A percentile compares a stretch with the other conserved stretches of the same genome.
phyloP scores from a whole-genome alignment of 192 early-diverging fungal species.

The Podila epigama region DNA sequence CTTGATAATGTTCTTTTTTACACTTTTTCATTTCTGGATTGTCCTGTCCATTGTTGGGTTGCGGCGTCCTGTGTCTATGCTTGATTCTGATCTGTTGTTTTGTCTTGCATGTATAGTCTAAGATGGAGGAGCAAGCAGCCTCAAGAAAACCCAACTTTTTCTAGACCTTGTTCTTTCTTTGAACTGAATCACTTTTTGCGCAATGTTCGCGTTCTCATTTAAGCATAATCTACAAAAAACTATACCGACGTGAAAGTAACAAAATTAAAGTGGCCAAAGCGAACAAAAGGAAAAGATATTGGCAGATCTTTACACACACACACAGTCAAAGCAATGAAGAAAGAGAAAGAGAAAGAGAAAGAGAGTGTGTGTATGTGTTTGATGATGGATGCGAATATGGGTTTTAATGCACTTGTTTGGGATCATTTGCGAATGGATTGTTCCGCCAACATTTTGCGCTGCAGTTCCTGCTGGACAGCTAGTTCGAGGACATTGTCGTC shows the following conservation, averaged over 20 bases:
- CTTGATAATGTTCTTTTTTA: neutral
- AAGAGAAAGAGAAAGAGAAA: neutral
- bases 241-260: too few relatives aligned
- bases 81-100: neutral
- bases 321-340: neutral
- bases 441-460: conserved; percentile 43
- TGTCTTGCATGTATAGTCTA: conserved; percentile 16
- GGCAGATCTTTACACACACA: neutral
- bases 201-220: too few relatives aligned
- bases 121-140: conserved; percentile 27
- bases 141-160: conserved; percentile 34
- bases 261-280: too few relatives aligned
- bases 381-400: neutral
- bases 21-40: too few relatives aligned
- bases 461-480: conserved; percentile 46
- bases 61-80: too few relatives aligned
- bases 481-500: conserved; percentile 49
- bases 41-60: too few relatives aligned
- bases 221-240: too few relatives aligned
- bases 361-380: neutral
- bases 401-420: neutral
- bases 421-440: conserved; percentile 34
- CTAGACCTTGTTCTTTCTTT: neutral
- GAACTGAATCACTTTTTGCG: too few relatives aligned
- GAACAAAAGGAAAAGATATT: too few relatives aligned